Percentiles rank a stretch among this genome's conserved stretches.
Conservation (phyloP, 352 stramenopile species). For the Globisporangium cederbergense region DNA sequence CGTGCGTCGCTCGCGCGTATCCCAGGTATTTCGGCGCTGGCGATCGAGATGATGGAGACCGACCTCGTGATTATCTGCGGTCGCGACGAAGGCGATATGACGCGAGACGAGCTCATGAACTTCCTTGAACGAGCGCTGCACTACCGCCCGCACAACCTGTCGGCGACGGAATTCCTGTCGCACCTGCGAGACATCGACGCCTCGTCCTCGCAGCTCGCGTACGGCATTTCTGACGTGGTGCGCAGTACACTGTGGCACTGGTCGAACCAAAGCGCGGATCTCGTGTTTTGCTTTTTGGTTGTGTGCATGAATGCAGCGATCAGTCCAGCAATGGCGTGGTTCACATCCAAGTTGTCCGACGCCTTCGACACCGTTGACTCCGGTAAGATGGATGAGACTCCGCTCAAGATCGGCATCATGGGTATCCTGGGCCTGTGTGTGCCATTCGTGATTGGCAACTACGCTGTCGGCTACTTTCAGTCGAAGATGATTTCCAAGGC, state of each 20-base stretch:
- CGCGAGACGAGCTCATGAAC: constrained; percentile 81
- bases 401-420: constrained; percentile 69
- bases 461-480: constrained; percentile 86
- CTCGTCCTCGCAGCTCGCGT: constrained; percentile 64
- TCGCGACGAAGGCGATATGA: constrained; percentile 84
- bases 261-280: constrained; percentile 75
- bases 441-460: constrained; percentile 84
- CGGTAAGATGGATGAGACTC: constrained; percentile 32
- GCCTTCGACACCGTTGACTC: constrained; percentile 57
- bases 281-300: constrained; percentile 75
- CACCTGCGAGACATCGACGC: constrained; percentile 85
- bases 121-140: constrained; percentile 79
- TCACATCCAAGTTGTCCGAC: constrained; percentile 67
- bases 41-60: constrained; percentile 89
- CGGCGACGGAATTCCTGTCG: constrained; percentile 77
- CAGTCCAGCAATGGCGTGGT: constrained; percentile 74
- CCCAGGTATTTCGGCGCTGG: constrained; percentile 71
- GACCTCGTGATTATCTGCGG: constrained; percentile 86
- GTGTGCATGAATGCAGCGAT: constrained; percentile 83
- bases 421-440: constrained; percentile 74
- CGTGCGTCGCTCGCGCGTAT: constrained; percentile 76
- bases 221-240: constrained; percentile 75
- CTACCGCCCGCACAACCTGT: constrained; percentile 71
- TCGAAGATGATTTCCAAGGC: constrained; percentile 90
- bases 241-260: constrained; percentile 80